Evolutionary conservation across 345 rosid genomes (phyloP).

Genomic region (Populus pruinosa): DNA sequence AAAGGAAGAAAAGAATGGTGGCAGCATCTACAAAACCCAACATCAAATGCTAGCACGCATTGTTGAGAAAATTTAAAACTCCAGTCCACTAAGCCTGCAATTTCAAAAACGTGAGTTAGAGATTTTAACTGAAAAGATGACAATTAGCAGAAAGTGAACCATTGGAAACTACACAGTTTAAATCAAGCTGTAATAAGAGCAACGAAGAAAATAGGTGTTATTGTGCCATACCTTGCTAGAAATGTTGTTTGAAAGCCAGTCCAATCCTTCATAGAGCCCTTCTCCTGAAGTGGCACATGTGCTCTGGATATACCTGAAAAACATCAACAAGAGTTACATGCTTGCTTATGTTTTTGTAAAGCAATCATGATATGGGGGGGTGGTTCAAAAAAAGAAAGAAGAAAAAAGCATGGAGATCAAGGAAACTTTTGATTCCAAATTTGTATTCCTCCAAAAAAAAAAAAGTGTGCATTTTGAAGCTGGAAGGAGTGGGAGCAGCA

Average conservation of each 20-base stretch:
- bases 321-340: background rate
- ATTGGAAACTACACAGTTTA: background rate
- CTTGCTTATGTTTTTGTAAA: background rate
- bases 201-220: background rate
- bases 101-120: background rate
- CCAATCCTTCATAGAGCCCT: background rate
- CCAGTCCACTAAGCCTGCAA: background rate
- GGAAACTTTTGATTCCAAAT: background rate
- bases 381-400: background rate
- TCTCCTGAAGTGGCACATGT: slow-evolving; percentile 1
- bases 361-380: background rate
- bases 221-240: background rate
- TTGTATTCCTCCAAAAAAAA: background rate
- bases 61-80: background rate
- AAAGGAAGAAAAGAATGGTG: background rate
- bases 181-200: background rate
- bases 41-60: background rate
- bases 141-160: background rate
- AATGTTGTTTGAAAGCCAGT: slow-evolving; percentile 2
- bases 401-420: background rate
- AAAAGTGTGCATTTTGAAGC: background rate
- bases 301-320: slow-evolving; percentile 1
- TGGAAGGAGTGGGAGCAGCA: background rate
- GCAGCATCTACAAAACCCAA: background rate
- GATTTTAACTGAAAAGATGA: background rate